A percentile compares a stretch with the other conserved stretches of the same genome.
Evolutionary conservation across 176 grass and related monocot species (phyloP).

Genomic region (Thalia dealbata): DNA sequence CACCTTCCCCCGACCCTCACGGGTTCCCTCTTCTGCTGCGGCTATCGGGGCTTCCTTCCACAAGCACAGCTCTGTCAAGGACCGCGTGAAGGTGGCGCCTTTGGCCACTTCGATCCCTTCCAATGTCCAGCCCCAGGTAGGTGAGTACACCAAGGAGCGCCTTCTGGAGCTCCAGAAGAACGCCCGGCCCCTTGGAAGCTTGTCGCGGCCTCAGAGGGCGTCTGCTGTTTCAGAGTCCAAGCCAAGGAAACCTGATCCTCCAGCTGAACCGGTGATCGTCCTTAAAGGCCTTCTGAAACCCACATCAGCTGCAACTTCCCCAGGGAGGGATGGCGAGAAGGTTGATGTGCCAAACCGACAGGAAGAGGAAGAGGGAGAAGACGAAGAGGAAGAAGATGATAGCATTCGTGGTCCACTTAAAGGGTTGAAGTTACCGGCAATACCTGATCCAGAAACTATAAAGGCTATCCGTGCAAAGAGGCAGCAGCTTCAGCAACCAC

Average conservation of each 20-base stretch:
- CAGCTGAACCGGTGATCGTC: conserved; percentile 45
- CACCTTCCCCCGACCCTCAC: conserved; percentile 20
- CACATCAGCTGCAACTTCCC: conserved; percentile 29
- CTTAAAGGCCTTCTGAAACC: conserved; percentile 88
- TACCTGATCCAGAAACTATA: conserved; percentile 76
- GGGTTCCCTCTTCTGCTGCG: conserved; percentile 27
- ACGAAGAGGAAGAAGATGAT: conserved; percentile 29
- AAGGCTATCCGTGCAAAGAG: conserved; percentile 79
- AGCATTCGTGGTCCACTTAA: conserved; percentile 9
- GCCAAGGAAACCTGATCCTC: conserved; percentile 15
- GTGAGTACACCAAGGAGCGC: conserved; percentile 87
- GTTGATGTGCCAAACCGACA: conserved; percentile 6
- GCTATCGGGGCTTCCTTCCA: conserved; percentile 22
- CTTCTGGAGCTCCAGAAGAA: conserved; percentile 96
- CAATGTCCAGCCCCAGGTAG: conserved; percentile 75
- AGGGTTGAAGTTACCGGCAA: conserved; percentile 31
- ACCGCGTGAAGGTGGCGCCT: conserved; percentile 30
- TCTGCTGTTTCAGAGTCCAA: conserved; percentile 15
- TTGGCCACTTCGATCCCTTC: conserved; percentile 40
- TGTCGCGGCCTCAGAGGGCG: conserved; percentile 26
- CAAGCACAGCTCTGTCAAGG: conserved; percentile 49
- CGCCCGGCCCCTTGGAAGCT: conserved; percentile 58
- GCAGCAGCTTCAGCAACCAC: conserved; percentile 70
- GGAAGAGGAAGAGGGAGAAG: conserved; percentile 27
- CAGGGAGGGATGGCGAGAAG: conserved; percentile 12